Evolutionary conservation across 108 stramenopile species (phyloP).

Genomic region (Nitzschia palea): DNA sequence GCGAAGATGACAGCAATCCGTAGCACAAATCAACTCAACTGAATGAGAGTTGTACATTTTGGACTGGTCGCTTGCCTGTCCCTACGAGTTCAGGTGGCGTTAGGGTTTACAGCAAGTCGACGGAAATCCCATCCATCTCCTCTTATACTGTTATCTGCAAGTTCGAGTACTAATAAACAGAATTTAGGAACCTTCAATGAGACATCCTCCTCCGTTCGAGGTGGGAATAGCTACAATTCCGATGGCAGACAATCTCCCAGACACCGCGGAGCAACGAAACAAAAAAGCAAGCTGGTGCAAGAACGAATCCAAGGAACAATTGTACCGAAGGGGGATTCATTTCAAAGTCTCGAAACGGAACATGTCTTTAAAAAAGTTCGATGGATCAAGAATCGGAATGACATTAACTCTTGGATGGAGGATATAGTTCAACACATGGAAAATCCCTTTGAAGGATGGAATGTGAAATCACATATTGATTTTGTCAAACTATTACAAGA

Average conservation of each 20-base stretch:
- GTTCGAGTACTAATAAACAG: no score
- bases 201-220: background rate
- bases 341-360: no score
- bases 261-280: no score
- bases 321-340: background rate
- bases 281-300: background rate
- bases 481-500: conserved; percentile 24
- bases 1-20: background rate
- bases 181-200: background rate
- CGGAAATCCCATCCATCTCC: no score
- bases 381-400: background rate
- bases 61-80: background rate
- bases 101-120: background rate
- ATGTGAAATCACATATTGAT: conserved; percentile 11
- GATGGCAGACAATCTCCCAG: no score
- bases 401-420: conserved; percentile 1
- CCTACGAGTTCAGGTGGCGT: background rate
- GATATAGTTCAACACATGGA: background rate
- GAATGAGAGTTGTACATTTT: background rate
- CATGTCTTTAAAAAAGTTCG: background rate
- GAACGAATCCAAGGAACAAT: background rate
- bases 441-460: conserved; percentile 7
- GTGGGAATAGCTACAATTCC: no score
- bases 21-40: background rate
- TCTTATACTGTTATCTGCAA: no score